Base-by-base conservation (phyloP, 768 basidiomycete species). In the Trametes elegans region DNA sequence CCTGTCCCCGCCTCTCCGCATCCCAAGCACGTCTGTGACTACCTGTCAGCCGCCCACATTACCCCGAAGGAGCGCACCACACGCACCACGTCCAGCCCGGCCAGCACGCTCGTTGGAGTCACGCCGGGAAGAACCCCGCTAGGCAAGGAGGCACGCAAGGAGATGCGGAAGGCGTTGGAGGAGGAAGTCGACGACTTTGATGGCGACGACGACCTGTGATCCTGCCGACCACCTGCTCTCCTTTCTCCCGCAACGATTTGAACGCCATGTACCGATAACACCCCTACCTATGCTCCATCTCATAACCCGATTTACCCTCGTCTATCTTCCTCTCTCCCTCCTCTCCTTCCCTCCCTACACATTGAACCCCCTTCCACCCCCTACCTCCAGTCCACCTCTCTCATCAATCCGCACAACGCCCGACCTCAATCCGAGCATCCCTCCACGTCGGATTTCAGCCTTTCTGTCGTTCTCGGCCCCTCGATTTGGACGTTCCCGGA, bases 131-230 rank as follows among this genome's bases (percentile, higher is more conserved):
- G 53, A 7, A 55, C 50, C 2, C 57, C 60, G 2, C 14, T 62
- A 1, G 49, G 53, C 16, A 52, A 43, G 18, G 57, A 62, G 32
- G 53, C 47, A 16, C 39, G 46, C 28, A 60, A 36, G 47, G 40
- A 34, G 35, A 53, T 57, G 55, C 45, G 59, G 28, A 45, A 39
- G 35, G 59, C 59, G 13, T 19, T 53, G 43, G 57, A 59, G 43
- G 53, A 45, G 3, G 57, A 59, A 39, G 47, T 49, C 18, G 52
- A 59, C 26, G 47, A 46, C n/a, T 31, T 35, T n/a, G 49, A 52
- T 10, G 45, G 50, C 28, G 57, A 58, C 6, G 50, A 58, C 31
- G 50, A 52, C 18, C 18, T 31, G 7, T 50, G 39, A 50, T 5
- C 28, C 10, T 3, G 5, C 1, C 7, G 16, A 9, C 1, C 7